Percentiles rank a stretch among this genome's conserved stretches.
Conservation (phyloP, 129 eudicot species). For the Apium graveolens region DNA sequence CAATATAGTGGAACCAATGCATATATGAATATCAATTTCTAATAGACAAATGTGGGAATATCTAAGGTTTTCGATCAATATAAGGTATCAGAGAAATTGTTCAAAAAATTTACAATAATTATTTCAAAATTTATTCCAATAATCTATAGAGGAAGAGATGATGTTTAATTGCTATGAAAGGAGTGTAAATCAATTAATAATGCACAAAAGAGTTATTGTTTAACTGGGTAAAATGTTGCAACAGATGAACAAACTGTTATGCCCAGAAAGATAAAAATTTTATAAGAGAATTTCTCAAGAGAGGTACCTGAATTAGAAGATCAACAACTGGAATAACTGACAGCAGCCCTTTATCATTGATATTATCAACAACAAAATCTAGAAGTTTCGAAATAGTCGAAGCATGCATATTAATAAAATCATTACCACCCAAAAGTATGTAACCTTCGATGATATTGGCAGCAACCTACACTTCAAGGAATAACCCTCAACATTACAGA, state of each 20-base stretch:
- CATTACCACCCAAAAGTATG: conserved; percentile 72
- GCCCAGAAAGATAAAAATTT: not conserved
- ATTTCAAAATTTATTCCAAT: not conserved
- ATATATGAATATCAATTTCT: not conserved
- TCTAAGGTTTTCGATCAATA: not conserved
- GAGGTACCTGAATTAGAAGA: conserved; percentile 69
- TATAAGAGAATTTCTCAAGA: no score
- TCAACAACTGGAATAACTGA: conserved; percentile 84
- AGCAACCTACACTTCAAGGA: conserved; percentile 32
- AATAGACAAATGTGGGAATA: not conserved
- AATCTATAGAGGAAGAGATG: not conserved
- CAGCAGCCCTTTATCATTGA: conserved; percentile 79
- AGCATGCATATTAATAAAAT: conserved; percentile 76
- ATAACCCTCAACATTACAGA: not conserved
- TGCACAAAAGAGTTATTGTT: not conserved
- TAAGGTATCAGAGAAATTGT: not conserved
- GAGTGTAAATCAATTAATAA: no score
- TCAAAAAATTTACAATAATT: not conserved
- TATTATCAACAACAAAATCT: conserved; percentile 71
- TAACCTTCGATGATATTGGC: conserved; percentile 63
- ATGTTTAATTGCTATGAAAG: not conserved
- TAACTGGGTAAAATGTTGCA: not conserved
- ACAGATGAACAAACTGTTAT: not conserved
- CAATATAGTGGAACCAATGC: not conserved
- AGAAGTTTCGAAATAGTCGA: conserved; percentile 66